A percentile compares a stretch with the other conserved stretches of the same genome.
Conservation (phyloP, 2,329 filamentous ascomycete species). For the Celoporthe dispersa region DNA sequence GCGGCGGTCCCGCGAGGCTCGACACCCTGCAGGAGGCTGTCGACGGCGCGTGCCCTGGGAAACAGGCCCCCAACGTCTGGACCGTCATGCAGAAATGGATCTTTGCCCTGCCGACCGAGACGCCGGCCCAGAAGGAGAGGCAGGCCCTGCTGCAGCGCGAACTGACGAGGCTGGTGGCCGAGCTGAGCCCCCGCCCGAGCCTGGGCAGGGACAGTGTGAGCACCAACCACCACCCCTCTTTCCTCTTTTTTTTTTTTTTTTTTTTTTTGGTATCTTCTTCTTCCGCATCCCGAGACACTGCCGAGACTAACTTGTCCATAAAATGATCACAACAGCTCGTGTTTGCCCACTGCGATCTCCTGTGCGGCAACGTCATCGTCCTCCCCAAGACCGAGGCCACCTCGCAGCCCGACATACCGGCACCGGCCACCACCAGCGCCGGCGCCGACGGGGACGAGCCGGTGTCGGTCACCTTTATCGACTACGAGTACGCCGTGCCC, state of each 20-base stretch:
- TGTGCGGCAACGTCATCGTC: constrained; percentile 96
- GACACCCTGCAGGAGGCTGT: constrained; percentile 48
- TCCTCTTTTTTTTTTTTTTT: constrained; percentile 29
- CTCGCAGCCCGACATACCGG: constrained; percentile 28
- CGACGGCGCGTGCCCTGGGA: constrained; percentile 63
- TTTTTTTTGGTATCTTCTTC: too few relatives aligned
- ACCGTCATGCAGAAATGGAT: constrained; percentile 97
- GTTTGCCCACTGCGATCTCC: constrained; percentile 92
- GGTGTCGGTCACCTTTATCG: constrained; percentile 80
- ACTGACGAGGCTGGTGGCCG: constrained; percentile 68
- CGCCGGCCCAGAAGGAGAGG: constrained; percentile 69
- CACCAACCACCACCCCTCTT: background rate
- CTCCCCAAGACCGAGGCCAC: constrained; percentile 52
- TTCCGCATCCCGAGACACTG: too few relatives aligned
- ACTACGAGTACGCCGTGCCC: constrained; percentile 97
- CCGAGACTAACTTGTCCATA: too few relatives aligned
- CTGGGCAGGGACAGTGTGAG: constrained; percentile 76
- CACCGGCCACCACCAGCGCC: constrained; percentile 33
- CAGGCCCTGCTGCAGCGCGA: constrained; percentile 74
- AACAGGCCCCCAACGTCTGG: constrained; percentile 86
- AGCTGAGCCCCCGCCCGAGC: constrained; percentile 77
- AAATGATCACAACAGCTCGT: constrained; percentile 67
- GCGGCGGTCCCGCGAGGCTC: constrained; percentile 38
- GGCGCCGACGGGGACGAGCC: constrained; percentile 42
- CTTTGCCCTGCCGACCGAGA: constrained; percentile 75